These are phyloP conservation scores for Pichia membranifaciens DNA, from an alignment of 805 yeast genomes.

Conservation along the genomic window DNA sequence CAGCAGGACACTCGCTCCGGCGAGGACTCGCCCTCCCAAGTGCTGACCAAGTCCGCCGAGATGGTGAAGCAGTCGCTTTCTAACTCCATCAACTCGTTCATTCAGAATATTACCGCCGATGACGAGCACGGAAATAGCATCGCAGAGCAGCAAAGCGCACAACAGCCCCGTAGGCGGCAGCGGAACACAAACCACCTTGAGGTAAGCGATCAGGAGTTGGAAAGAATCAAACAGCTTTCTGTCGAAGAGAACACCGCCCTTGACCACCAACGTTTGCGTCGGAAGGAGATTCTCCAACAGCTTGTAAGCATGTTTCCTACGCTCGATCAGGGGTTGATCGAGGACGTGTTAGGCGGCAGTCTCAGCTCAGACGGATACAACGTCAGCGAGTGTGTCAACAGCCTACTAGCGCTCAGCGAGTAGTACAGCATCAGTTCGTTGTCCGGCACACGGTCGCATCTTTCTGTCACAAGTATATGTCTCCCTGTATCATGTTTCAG, in stretches of 20 bases:
- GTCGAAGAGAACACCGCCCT: constrained; percentile 22
- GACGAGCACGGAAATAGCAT: background rate
- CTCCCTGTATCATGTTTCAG: no score
- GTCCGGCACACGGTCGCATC: no score
- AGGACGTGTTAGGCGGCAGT: constrained; percentile 3
- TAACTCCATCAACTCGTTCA: constrained; percentile 22
- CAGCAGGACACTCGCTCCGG: constrained; percentile 17
- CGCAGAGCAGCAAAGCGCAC: background rate
- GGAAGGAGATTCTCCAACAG: background rate
- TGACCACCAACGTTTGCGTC: constrained; percentile 29
- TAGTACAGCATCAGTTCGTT: background rate
- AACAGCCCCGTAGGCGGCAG: background rate
- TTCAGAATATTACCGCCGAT: constrained; percentile 14
- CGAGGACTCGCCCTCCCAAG: constrained; percentile 29
- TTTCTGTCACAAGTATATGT: no score
- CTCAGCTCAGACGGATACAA: background rate
- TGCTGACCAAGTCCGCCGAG: constrained; percentile 33
- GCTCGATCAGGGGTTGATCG: background rate
- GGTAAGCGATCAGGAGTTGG: constrained; percentile 13
- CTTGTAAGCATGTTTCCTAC: constrained; percentile 5
- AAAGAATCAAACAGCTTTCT: constrained; percentile 27
- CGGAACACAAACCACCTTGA: background rate
- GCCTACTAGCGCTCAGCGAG: background rate
- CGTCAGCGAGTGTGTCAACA: background rate
- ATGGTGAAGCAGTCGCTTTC: constrained; percentile 32